Conservation (phyloP, 164 flowering plant species). For the Stephania cephalantha region DNA sequence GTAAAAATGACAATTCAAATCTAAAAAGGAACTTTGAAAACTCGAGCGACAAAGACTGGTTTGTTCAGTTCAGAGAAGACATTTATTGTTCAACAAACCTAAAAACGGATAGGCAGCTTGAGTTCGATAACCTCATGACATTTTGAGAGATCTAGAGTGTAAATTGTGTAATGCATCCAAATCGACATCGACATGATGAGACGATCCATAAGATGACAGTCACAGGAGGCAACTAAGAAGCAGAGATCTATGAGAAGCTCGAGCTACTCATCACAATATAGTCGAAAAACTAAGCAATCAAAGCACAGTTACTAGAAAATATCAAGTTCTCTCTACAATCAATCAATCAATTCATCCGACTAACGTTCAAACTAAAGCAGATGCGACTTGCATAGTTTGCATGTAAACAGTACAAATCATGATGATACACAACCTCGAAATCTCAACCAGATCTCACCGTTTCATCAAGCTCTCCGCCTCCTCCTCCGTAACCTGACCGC, state of each 20-base stretch:
- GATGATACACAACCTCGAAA: not conserved
- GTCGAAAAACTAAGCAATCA: not conserved
- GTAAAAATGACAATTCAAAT: not conserved
- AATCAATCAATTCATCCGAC: not conserved
- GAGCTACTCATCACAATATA: not conserved
- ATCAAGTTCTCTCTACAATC: not conserved
- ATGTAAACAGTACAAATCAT: not conserved
- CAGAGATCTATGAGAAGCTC: not conserved
- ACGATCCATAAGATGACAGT: not conserved
- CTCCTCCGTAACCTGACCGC: conserved; percentile 93
- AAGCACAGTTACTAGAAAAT: not conserved
- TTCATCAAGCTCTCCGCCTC: conserved; percentile 70
- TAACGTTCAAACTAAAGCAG: not conserved
- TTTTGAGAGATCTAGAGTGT: not conserved
- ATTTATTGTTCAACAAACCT: not conserved
- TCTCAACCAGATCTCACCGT: conserved; percentile 61
- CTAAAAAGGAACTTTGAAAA: not conserved
- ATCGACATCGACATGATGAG: not conserved
- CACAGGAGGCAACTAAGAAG: not conserved
- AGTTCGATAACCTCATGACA: not conserved
- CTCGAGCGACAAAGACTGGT: not conserved
- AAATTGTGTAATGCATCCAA: not conserved
- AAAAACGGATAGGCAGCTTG: not conserved
- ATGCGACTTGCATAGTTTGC: not conserved
- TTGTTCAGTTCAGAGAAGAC: not conserved